Base-by-base conservation (phyloP, 2,329 filamentous ascomycete genomes). In the Metarhizium rileyi region DNA sequence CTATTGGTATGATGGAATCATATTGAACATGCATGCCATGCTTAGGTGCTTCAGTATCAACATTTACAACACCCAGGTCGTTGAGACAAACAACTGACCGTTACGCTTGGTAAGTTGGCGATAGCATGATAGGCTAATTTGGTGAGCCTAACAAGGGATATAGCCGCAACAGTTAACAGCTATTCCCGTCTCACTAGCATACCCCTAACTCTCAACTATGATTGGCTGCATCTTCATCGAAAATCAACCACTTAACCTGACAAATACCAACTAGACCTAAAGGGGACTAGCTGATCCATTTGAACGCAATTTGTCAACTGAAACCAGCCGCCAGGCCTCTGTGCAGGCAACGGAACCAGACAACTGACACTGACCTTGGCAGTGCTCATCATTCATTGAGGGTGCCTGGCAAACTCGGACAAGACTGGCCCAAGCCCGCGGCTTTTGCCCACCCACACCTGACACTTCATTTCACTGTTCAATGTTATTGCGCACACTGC, bases 401-500 rank as follows among this genome's bases (percentile, higher is more conserved):
- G 25, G 35, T 28, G 18, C 27, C 36, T 46, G 27, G 35, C 27
- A 23, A n/a, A 36, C 23, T 48, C 45, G 41, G 42, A 25, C 40
- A 44, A 51, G 33, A 46, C 45, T 44, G 49, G 49, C 41, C 46
- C 46, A 40, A 36, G 49, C 41, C 35, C 41, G 26, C 3, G 33
- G 44, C 23, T 41, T n/a, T 48, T 51, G 49, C 46, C 49, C 49
- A 51, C 49, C 30, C 49, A 45, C 49, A 48, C 36, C 46, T 42
- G 41, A n/a, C 46, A 48, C 30, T 35, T 40, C 23, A 45, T 26
- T 28, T 20, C 36, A 20, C 36, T 36, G 27, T 8, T 25, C 22
- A 14, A 20, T 20, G 40, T 33, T 26, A 26, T 33, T 44, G 45
- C 46, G 33, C 46, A 48, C 36, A 41, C 40, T 42, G 12, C 49